These are phyloP conservation scores for Umbelopsis isabellina DNA, from an alignment of 192 early-diverging fungal species.

Conservation along the genomic window DNA sequence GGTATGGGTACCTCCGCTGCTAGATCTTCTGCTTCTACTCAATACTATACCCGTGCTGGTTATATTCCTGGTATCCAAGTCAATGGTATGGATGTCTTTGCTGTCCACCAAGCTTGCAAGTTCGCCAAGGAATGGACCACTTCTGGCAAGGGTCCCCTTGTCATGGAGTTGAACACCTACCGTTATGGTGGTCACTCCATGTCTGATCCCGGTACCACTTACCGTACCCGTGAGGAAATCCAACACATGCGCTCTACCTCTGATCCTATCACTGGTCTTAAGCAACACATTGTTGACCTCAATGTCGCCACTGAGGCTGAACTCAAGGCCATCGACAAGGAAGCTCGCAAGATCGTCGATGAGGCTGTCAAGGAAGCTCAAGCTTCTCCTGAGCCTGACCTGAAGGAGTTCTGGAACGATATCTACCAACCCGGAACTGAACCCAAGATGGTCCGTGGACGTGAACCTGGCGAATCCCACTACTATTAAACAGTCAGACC, in stretches of 20 bases:
- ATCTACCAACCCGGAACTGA: constrained; percentile 84
- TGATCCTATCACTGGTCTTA: constrained; percentile 93
- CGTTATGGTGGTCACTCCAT: constrained; percentile 99
- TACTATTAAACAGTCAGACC: constrained; percentile 38
- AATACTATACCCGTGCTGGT: constrained; percentile 95
- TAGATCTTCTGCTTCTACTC: constrained; percentile 90
- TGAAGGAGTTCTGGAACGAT: constrained; percentile 75
- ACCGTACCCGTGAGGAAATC: constrained; percentile 98
- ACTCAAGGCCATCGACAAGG: constrained; percentile 94
- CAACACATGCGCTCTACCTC: constrained; percentile 95
- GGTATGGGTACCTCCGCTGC: constrained; percentile 95
- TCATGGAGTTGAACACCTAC: constrained; percentile 97
- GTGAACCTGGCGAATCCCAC: constrained; percentile 82
- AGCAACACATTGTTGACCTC: constrained; percentile 77
- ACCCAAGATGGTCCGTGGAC: constrained; percentile 74
- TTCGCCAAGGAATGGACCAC: constrained; percentile 86
- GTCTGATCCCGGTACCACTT: constrained; percentile 99
- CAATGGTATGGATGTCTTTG: constrained; percentile 94
- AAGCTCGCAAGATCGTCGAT: constrained; percentile 84
- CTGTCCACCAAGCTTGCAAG: constrained; percentile 83
- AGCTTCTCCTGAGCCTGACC: constrained; percentile 72
- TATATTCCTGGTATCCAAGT: constrained; percentile 94
- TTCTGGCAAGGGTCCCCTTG: constrained; percentile 85
- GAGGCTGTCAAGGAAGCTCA: constrained; percentile 83
- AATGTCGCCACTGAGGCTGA: constrained; percentile 80